These are phyloP conservation scores for Aspergillus baeticus DNA, from an alignment of 495 filamentous ascomycete genomes.

Conservation along the genomic window DNA sequence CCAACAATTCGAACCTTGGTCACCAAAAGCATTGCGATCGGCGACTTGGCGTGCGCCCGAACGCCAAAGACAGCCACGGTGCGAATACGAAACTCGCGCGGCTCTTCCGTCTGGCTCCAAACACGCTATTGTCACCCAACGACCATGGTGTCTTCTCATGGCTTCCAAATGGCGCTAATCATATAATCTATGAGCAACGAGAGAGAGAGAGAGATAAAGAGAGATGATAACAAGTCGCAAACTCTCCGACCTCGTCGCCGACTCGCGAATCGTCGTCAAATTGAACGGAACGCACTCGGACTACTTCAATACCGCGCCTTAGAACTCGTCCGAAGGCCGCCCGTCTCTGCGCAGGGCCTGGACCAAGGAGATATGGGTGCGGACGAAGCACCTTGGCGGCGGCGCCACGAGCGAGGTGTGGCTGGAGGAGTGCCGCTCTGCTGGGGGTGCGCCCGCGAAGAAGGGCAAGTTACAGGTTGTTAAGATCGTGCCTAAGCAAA, in stretches of 20 bases:
- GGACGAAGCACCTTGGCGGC: not conserved
- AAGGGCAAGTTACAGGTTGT: not conserved
- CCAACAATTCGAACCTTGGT: too few relatives aligned
- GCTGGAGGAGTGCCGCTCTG: not conserved
- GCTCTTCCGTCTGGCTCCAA: too few relatives aligned
- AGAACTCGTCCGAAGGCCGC: too few relatives aligned
- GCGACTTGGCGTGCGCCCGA: too few relatives aligned
- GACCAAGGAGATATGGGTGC: not conserved
- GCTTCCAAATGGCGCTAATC: too few relatives aligned
- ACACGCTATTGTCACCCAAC: too few relatives aligned
- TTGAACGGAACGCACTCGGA: not conserved
- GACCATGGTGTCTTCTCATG: too few relatives aligned
- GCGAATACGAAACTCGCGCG: too few relatives aligned
- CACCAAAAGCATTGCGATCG: too few relatives aligned
- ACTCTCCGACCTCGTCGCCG: not conserved
- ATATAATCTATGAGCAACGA: too few relatives aligned
- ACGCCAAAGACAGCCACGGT: too few relatives aligned
- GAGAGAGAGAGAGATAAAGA: too few relatives aligned
- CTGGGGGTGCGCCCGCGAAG: not conserved
- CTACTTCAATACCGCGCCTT: not conserved
- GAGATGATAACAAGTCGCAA: not conserved
- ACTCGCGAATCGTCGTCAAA: not conserved
- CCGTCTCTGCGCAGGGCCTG: not conserved
- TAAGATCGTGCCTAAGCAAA: not conserved
- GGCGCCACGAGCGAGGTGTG: not conserved